phyloP scores from a whole-genome alignment of 129 eudicot genomes.

The Dittrichia graveolens region DNA sequence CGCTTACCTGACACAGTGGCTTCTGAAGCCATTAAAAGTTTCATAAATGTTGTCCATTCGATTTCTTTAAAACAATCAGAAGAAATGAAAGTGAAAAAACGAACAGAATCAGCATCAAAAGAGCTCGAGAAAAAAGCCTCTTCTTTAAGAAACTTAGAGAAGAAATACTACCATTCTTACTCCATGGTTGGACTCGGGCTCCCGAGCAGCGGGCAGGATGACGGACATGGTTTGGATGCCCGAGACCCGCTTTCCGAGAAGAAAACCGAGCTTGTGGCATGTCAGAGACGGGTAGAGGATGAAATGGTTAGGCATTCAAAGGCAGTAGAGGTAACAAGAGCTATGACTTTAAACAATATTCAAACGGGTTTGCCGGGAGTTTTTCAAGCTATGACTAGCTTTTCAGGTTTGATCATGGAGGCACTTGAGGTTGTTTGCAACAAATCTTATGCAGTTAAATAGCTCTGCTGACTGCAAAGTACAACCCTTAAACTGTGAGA shows the following conservation, averaged over 20 bases:
- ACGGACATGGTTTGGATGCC: constrained; percentile 70
- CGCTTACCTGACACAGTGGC: constrained; percentile 93
- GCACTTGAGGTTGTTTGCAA: constrained; percentile 76
- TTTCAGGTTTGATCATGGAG: constrained; percentile 72
- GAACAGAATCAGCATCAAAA: constrained; percentile 69
- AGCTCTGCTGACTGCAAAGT: too few relatives aligned
- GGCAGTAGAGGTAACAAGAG: constrained; percentile 91
- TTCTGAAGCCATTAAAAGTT: constrained; percentile 93
- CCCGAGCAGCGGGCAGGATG: constrained; percentile 64
- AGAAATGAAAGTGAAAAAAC: constrained; percentile 75
- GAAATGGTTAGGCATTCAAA: constrained; percentile 80
- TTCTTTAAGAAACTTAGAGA: constrained; percentile 77
- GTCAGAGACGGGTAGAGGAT: constrained; percentile 90
- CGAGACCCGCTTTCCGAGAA: constrained; percentile 87
- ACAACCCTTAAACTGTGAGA: background rate
- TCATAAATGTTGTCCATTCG: constrained; percentile 83
- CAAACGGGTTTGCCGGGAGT: constrained; percentile 96
- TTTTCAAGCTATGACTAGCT: constrained; percentile 89
- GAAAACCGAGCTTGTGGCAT: constrained; percentile 68
- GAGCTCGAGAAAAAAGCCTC: constrained; percentile 94
- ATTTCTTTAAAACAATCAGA: constrained; percentile 70
- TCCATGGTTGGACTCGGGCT: constrained; percentile 86
- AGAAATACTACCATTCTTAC: constrained; percentile 77
- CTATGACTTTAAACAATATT: constrained; percentile 86
- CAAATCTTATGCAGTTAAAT: constrained; percentile 71